A percentile compares a stretch with the other conserved stretches of the same genome.
These are phyloP conservation scores for Coriaria nepalensis DNA, from an alignment of 306 rosid species.

Conservation along the genomic window DNA sequence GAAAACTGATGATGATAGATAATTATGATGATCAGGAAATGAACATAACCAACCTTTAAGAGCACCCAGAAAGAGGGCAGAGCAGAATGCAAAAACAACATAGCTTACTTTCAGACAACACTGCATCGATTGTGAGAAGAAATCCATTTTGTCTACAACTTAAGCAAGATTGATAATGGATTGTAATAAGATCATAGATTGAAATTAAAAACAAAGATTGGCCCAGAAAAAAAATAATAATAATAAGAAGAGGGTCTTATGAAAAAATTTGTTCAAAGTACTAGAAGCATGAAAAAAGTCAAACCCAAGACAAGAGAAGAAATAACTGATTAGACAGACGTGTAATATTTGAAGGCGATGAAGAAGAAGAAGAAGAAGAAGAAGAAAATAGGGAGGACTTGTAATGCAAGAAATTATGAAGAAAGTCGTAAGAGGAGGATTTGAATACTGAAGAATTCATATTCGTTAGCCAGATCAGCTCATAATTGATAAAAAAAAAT, in stretches of 20 bases:
- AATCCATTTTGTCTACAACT: conserved; percentile 23
- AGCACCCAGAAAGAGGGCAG: conserved; percentile 57
- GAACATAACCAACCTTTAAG: conserved; percentile 47
- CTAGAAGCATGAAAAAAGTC: no score
- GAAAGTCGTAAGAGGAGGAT: no score
- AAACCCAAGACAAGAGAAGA: no score
- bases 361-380: neutral
- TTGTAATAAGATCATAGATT: conserved; percentile 5
- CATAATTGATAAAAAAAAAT: no score
- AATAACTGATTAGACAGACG: neutral
- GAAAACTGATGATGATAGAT: neutral
- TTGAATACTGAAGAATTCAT: no score
- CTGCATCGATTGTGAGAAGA: conserved; percentile 17
- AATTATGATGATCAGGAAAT: conserved; percentile 18
- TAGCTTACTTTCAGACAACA: conserved; percentile 32
- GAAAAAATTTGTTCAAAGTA: no score
- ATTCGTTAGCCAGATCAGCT: no score
- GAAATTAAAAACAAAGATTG: neutral
- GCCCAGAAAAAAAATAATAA: no score
- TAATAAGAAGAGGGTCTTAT: no score
- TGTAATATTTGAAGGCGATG: neutral
- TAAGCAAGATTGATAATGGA: conserved; percentile 3
- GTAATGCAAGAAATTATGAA: conserved; percentile 7
- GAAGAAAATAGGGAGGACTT: neutral
- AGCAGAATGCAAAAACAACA: conserved; percentile 50